Conservation (phyloP, 805 yeast species). For the Suhomyces sp. region DNA sequence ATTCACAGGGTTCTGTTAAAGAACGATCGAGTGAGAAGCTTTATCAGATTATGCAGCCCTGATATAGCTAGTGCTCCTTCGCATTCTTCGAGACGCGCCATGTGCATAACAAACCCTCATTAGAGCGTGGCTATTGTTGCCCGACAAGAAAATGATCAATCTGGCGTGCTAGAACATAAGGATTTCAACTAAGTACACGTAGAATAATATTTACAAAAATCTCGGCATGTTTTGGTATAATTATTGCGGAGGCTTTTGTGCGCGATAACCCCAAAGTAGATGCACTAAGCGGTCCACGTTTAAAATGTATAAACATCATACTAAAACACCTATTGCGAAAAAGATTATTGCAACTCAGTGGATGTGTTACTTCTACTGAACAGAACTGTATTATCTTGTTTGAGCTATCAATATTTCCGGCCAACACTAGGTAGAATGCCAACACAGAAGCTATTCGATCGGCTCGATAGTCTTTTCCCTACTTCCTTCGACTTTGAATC, state of each 20-base stretch:
- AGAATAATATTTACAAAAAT: background rate
- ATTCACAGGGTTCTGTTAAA: background rate
- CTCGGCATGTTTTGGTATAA: background rate
- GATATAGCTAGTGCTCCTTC: background rate
- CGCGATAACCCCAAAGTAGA: background rate
- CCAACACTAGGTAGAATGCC: background rate
- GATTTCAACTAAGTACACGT: background rate
- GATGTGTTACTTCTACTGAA: background rate
- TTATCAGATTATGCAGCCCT: background rate
- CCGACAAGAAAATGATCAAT: background rate
- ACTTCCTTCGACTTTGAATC: constrained; percentile 2
- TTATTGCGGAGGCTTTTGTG: background rate
- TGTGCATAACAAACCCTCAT: background rate
- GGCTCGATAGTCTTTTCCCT: constrained; percentile 1
- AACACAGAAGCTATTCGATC: constrained; percentile 1
- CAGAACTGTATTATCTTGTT: background rate
- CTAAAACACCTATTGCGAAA: background rate
- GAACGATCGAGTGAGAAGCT: background rate
- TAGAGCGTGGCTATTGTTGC: background rate
- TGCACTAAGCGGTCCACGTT: background rate
- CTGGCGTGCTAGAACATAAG: background rate
- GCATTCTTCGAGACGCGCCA: background rate
- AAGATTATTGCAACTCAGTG: background rate
- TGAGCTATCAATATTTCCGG: background rate
- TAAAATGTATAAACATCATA: background rate